Evolutionary conservation across 2,329 filamentous ascomycete genomes (phyloP).

Genomic region (Cladosporium austrohemisphaericum): DNA sequence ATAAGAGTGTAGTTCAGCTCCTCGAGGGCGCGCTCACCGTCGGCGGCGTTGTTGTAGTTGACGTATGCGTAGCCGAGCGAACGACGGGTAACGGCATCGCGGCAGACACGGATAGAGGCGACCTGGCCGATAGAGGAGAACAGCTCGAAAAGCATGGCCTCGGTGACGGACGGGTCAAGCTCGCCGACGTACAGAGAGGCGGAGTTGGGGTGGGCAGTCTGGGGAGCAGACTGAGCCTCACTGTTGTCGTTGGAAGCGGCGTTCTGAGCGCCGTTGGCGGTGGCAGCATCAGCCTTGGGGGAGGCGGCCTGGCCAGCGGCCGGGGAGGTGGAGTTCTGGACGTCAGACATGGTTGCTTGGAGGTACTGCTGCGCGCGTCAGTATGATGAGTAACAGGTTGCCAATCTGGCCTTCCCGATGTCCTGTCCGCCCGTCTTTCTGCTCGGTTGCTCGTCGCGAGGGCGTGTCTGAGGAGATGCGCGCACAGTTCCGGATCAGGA

Average conservation of each 20-base stretch:
- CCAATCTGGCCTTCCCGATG: no score
- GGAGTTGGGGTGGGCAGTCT: conserved; percentile 76
- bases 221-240: conserved; percentile 64
- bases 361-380: conserved; percentile 15
- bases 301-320: conserved; percentile 71
- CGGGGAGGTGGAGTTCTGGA: conserved; percentile 46
- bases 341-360: conserved; percentile 36
- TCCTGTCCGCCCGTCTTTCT: no score
- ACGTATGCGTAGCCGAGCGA: conserved; percentile 99
- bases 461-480: conserved; percentile 6
- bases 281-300: conserved; percentile 61
- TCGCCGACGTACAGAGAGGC: conserved; percentile 98
- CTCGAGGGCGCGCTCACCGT: conserved; percentile 97
- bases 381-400: not conserved
- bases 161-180: conserved; percentile 94
- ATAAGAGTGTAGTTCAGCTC: conserved; percentile 99
- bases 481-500: conserved; percentile 11
- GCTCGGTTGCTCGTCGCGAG: not conserved
- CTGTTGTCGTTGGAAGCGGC: conserved; percentile 64
- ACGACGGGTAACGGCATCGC: conserved; percentile 95
- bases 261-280: conserved; percentile 53
- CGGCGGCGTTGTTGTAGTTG: conserved; percentile 97
- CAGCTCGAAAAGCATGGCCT: conserved; percentile 99
- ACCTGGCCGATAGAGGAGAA: conserved; percentile 99
- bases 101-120: conserved; percentile 98